Conservation (phyloP, 2,329 filamentous ascomycete species). For the Cladosporium sp. region DNA sequence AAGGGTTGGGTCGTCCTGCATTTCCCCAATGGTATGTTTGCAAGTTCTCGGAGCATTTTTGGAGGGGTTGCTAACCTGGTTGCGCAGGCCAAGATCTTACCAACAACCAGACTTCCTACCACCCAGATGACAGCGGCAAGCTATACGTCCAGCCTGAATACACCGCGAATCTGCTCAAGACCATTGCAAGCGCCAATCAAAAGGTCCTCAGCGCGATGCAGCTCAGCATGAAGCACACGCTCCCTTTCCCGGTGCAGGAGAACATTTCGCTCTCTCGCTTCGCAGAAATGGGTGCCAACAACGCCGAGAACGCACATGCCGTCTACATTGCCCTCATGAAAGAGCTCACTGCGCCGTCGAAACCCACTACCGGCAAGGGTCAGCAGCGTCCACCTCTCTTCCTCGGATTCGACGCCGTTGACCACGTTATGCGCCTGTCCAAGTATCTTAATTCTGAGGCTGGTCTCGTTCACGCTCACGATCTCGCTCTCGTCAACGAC, state of each 20-base stretch:
- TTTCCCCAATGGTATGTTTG: constrained; percentile 69
- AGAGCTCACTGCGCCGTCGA: constrained; percentile 57
- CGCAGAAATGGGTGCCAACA: constrained; percentile 61
- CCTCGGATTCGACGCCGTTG: constrained; percentile 70
- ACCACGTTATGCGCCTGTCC: constrained; percentile 72
- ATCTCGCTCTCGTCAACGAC: constrained; percentile 67
- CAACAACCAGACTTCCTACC: constrained; percentile 74
- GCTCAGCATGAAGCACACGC: constrained; percentile 48
- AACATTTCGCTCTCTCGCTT: constrained; percentile 61
- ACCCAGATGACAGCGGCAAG: constrained; percentile 47
- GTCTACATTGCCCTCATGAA: constrained; percentile 75
- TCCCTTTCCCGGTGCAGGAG: constrained; percentile 54
- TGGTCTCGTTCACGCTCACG: constrained; percentile 75
- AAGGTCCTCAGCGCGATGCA: constrained; percentile 51
- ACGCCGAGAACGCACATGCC: constrained; percentile 71
- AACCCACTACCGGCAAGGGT: constrained; percentile 33
- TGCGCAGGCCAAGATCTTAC: constrained; percentile 68
- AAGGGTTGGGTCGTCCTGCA: constrained; percentile 85
- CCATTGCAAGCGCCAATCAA: constrained; percentile 67
- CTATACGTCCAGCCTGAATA: constrained; percentile 75
- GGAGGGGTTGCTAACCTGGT: not conserved
- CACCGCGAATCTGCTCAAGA: constrained; percentile 65
- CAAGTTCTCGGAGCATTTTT: constrained; percentile 19
- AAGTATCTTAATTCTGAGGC: constrained; percentile 68
- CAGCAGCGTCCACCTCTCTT: constrained; percentile 57